phyloP scores from a whole-genome alignment of 179 eudicot species.

The Vitellaria paradoxa region DNA sequence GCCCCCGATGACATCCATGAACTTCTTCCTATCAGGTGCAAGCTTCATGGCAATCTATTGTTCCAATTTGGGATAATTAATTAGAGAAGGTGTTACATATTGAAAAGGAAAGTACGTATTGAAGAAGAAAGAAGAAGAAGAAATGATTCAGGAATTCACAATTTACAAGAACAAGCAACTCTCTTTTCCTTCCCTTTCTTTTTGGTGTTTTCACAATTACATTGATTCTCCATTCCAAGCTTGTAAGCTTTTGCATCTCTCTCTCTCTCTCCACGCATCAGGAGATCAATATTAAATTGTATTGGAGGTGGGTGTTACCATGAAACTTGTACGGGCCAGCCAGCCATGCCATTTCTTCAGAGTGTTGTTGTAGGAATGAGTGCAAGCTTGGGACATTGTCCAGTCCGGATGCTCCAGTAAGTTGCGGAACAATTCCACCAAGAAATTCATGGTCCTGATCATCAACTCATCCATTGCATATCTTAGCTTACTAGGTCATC shows the following conservation, averaged over 20 bases:
- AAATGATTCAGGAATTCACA: background rate
- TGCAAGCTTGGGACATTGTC: slow-evolving; percentile 72
- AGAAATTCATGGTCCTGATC: slow-evolving; percentile 80
- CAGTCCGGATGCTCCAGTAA: slow-evolving; percentile 67
- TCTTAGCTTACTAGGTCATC: background rate
- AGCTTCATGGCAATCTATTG: slow-evolving; percentile 75
- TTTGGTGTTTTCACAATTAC: background rate
- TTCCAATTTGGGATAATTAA: background rate
- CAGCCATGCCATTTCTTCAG: slow-evolving; percentile 91
- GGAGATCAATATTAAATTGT: background rate
- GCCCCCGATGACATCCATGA: slow-evolving; percentile 65
- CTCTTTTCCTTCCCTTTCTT: background rate
- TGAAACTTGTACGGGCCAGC: slow-evolving; percentile 74
- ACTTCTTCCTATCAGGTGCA: slow-evolving; percentile 87
- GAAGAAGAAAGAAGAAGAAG: too few species aligned
- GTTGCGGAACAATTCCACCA: slow-evolving; percentile 58
- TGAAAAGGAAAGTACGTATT: background rate
- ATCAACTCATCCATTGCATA: background rate
- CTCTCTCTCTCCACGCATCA: background rate
- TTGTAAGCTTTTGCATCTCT: background rate
- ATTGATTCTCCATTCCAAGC: background rate
- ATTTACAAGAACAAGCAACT: background rate
- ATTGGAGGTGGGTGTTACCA: slow-evolving; percentile 21
- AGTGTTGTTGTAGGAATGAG: slow-evolving; percentile 67
- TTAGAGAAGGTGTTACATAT: background rate